phyloP scores from a whole-genome alignment of 208 protist species.

The Acanthamoeba triangularis region DNA sequence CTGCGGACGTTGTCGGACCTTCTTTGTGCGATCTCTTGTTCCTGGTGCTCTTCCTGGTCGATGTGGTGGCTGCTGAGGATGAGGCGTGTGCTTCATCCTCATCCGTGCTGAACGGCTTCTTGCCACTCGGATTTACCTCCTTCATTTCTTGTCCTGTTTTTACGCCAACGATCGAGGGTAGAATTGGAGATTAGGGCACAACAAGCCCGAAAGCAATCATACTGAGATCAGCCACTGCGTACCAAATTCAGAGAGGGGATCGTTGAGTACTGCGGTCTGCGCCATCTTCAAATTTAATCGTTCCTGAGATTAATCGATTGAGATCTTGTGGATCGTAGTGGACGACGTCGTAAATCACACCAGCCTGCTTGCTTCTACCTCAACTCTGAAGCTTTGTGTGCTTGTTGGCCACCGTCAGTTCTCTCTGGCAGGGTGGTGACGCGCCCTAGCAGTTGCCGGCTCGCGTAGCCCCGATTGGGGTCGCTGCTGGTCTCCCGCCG shows the following conservation, averaged over 20 bases:
- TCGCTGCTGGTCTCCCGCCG: neutral
- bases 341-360: too few species aligned
- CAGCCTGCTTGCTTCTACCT: too few species aligned
- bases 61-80: neutral
- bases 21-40: neutral
- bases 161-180: too few species aligned
- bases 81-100: neutral
- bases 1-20: too few species aligned
- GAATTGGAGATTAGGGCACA: too few species aligned
- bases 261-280: too few species aligned
- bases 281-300: too few species aligned
- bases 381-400: neutral
- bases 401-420: neutral
- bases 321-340: too few species aligned
- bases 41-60: neutral
- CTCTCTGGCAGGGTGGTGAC: neutral
- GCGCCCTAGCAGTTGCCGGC: neutral
- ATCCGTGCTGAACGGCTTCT: neutral
- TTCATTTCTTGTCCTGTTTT: conserved; percentile 13
- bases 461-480: neutral
- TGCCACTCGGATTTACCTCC: neutral
- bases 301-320: too few species aligned
- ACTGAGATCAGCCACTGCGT: too few species aligned
- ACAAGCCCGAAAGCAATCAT: too few species aligned
- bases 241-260: too few species aligned